phyloP scores from a whole-genome alignment of 345 rosid genomes.

The Excoecaria cochinchinensis region DNA sequence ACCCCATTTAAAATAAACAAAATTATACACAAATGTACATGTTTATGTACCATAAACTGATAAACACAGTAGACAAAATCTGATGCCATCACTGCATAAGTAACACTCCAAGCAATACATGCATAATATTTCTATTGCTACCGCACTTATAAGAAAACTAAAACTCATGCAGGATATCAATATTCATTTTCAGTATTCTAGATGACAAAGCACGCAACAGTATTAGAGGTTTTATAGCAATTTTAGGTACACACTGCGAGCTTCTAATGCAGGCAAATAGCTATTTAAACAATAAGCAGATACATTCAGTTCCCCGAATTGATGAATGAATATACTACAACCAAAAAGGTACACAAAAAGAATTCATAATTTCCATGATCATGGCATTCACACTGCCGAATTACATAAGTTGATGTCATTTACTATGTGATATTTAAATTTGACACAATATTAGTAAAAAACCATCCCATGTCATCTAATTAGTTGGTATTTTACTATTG shows the following conservation, averaged over 20 bases:
- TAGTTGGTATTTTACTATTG: no score
- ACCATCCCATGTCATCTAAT: no score
- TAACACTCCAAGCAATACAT: not conserved
- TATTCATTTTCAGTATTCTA: not conserved
- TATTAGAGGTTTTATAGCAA: not conserved
- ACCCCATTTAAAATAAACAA: not conserved
- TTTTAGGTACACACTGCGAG: not conserved
- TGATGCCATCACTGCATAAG: not conserved
- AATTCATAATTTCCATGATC: not conserved
- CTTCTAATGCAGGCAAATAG: not conserved
- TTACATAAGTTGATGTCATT: not conserved
- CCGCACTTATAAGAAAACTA: not conserved
- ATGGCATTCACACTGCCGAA: not conserved
- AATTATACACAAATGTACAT: not conserved
- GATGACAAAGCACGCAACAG: not conserved
- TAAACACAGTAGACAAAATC: not conserved
- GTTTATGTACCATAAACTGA: not conserved
- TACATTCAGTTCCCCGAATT: not conserved
- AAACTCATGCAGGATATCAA: not conserved
- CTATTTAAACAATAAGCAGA: not conserved
- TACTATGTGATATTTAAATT: not conserved
- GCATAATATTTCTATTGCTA: not conserved
- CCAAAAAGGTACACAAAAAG: not conserved
- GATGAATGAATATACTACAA: not conserved
- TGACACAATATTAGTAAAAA: not conserved